Base-by-base conservation (phyloP, 352 stramenopile genomes). In the Pythium phragmiticola region DNA sequence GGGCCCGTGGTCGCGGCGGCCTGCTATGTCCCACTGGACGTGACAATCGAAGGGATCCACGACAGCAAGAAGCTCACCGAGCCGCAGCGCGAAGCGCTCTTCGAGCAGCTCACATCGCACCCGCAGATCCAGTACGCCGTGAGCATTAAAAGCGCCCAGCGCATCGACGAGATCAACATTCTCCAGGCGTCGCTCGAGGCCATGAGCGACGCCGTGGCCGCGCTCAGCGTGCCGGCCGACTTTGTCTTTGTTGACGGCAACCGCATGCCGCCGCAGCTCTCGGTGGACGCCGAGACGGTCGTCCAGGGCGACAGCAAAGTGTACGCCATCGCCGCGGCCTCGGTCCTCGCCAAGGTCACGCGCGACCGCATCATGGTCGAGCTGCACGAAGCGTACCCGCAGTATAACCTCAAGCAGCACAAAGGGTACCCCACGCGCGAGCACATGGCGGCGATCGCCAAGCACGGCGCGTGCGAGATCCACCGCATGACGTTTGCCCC, bases 101-200 rank as follows among this genome's bases (percentile, higher is more conserved):
- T 93, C 61, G 76, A 96, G 57, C 65, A 83, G 55, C 82, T 99
- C 50, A 87, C 91, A 37, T 67, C 71, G 1, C 77, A 95, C 55
- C 80, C 82, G 16, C 69, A 73, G 17, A 73, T 99, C 55, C 70
- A 78, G n/a, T 99, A 90, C 73, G 91, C 88, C 0, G 89, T 98
- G 9, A 80, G 90, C 65, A 70, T 83, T 52, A 87, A 82, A 46
- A 89, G 74, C 30, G 68, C 83, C 9, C 70, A 88, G 57, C 75
- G 87, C 4, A 99, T 99, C 76, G 98, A 99, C 75, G 87, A 98
- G 79, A 97, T 99, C 66, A 99, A 99, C 75, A 99, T 99, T 73
- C 77, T 99, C 33, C 95, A 99, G 82, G 97, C 97, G 17, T 98
- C 96, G 14, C 77, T 99, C 42, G 83, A 98, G 68, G 95, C 83